Evolutionary conservation across 257 asterid genomes (phyloP).

Genomic region (Penstemon eatonii): DNA sequence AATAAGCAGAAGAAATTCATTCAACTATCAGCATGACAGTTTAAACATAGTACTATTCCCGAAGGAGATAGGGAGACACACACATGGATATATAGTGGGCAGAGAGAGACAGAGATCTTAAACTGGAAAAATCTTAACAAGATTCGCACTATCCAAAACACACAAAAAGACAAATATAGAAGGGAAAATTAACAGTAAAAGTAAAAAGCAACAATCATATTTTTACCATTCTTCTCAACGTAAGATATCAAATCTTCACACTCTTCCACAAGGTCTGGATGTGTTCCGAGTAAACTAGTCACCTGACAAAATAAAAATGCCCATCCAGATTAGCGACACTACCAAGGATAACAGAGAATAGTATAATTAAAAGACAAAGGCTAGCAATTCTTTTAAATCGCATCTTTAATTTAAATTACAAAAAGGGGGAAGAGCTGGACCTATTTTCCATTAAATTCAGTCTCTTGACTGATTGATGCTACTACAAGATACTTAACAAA

Average conservation of each 20-base stretch:
- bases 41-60: not conserved
- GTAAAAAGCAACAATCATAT: conserved; percentile 26
- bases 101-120: conserved; percentile 16
- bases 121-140: conserved; percentile 21
- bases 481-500: not conserved
- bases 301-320: conserved; percentile 44
- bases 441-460: not conserved
- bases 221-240: conserved; percentile 54
- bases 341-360: conserved; percentile 26
- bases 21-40: conserved; percentile 25
- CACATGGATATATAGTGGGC: not conserved
- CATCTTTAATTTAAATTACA: conserved; percentile 25
- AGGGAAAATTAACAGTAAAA: conserved; percentile 18
- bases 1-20: conserved; percentile 13
- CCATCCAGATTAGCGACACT: conserved; percentile 30
- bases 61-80: not conserved
- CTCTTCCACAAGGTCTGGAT: conserved; percentile 63
- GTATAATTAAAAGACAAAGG: conserved; percentile 25
- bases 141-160: conserved; percentile 18
- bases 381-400: conserved; percentile 21
- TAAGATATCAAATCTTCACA: conserved; percentile 53
- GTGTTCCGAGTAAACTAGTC: conserved; percentile 49
- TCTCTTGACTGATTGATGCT: not conserved
- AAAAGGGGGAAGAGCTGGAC: conserved; percentile 14
- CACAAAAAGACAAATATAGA: conserved; percentile 16